A percentile compares a stretch with the other conserved stretches of the same genome.
These are phyloP conservation scores for Fusarium pseudonygamai DNA, from an alignment of 2,329 filamentous ascomycete species.

Conservation along the genomic window DNA sequence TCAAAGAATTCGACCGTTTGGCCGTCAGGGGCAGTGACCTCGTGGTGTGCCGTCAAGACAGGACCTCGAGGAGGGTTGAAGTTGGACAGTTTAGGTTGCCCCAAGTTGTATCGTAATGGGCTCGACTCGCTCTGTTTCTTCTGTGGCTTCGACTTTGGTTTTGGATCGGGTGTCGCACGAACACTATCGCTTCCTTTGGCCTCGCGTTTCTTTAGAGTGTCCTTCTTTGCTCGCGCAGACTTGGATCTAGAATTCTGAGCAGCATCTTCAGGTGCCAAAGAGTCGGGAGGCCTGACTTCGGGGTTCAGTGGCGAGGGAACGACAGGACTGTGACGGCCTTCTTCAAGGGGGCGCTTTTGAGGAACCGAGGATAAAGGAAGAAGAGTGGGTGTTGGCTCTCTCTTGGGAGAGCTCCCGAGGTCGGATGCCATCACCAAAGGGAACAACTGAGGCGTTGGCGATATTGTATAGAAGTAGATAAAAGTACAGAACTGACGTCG, in stretches of 20 bases:
- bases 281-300: constrained; percentile 59
- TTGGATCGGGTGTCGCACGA: constrained; percentile 67
- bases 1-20: constrained; percentile 67
- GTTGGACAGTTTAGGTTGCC: constrained; percentile 69
- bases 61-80: constrained; percentile 69
- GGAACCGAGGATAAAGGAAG: constrained; percentile 61
- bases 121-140: constrained; percentile 57
- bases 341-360: constrained; percentile 73
- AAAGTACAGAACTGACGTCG: not conserved
- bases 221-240: constrained; percentile 67
- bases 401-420: constrained; percentile 50
- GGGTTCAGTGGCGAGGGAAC: constrained; percentile 81
- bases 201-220: constrained; percentile 74
- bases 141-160: constrained; percentile 45
- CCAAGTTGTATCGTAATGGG: constrained; percentile 70
- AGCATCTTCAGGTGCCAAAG: constrained; percentile 57
- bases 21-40: constrained; percentile 59
- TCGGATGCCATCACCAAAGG: constrained; percentile 49
- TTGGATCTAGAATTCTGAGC: constrained; percentile 51
- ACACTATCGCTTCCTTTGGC: constrained; percentile 65
- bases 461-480: not conserved
- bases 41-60: constrained; percentile 65
- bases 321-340: constrained; percentile 71
- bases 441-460: not conserved
- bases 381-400: constrained; percentile 53